phyloP scores from a whole-genome alignment of 1,139 yeast genomes.

The Yamadazyma dendronema region DNA sequence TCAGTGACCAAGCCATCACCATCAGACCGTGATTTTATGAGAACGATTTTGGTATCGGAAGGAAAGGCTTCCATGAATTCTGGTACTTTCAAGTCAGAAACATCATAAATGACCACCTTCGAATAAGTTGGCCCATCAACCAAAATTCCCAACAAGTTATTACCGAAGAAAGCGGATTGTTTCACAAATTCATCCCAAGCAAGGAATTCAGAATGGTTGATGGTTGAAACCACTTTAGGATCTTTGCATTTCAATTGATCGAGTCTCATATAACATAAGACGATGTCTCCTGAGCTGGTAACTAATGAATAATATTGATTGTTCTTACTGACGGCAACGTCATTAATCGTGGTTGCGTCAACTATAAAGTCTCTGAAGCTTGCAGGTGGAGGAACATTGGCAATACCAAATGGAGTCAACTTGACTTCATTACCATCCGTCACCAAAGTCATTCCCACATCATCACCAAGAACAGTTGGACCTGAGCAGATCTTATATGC shows the following conservation, averaged over 20 bases:
- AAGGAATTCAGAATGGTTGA: conserved; percentile 24
- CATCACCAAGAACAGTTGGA: conserved; percentile 64
- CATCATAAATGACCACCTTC: conserved; percentile 48
- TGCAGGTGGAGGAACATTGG: conserved; percentile 95
- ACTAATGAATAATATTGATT: conserved; percentile 61
- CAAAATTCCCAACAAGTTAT: conserved; percentile 53
- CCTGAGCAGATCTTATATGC: conserved; percentile 67
- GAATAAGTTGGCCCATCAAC: conserved; percentile 52
- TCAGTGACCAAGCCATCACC: conserved; percentile 55
- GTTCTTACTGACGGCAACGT: conserved; percentile 62
- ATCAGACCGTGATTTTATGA: conserved; percentile 56
- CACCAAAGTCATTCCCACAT: conserved; percentile 76
- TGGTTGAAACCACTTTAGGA: conserved; percentile 41
- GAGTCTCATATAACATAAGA: conserved; percentile 28
- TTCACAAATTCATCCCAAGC: conserved; percentile 50
- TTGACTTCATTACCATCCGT: conserved; percentile 74
- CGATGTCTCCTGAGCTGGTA: conserved; percentile 35
- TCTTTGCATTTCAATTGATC: conserved; percentile 32
- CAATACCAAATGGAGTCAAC: conserved; percentile 78
- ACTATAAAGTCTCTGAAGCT: conserved; percentile 65
- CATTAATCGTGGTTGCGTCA: conserved; percentile 46
- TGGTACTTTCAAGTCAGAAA: conserved; percentile 41
- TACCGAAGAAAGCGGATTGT: conserved; percentile 60
- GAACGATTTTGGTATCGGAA: conserved; percentile 49
- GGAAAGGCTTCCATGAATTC: conserved; percentile 39